Evolutionary conservation across 148 eudicot genomes (phyloP), one percentile per base, ranked within the genome.

Genomic region (Amaranthus cruentus): DNA sequence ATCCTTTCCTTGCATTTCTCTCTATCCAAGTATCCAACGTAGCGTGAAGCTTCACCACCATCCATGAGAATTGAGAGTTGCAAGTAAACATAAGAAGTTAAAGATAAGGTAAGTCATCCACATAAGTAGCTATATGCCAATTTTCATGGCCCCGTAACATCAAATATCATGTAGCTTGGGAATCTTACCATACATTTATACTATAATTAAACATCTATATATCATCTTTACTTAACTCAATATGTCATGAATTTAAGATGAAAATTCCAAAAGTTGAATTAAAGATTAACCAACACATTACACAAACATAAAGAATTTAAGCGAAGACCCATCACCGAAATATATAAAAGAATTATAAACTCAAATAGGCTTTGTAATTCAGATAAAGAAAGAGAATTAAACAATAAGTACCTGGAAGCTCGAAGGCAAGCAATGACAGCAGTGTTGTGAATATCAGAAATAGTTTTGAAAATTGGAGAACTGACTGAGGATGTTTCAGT

Each of bases 371-470:
- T 42, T 2, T 62, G 18, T 44, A 6, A 28, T 28, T 28, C 8
- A 64, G 8, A 8, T 5, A 14, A 11, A 12, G 4, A 66, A 55
- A 62, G 46, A 66, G 10, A 50, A 6, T 0, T 5, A 9, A 18
- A 28, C 38, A n/a, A 5, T 4, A 48, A 10, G n/a, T 77, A 90
- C 96, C 92, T 87, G 48, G 83, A 84, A 70, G 96, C 87, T 14
- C 96, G 89, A 78, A 90, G 96, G 84, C 96, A 90, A 70, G 92
- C 96, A 38, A 90, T 88, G 64, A 90, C 75, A 42, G 87, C 92
- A 64, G 90, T 84, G 66, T 48, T 70, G 7, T 78, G 87, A 56
- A 90, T 88, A 49, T 84, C 71, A n/a, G 75, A 59, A 56, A 90
- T 75, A 7, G 88, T 83, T 72, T 78, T 82, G 79, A 69, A 42